Evolutionary conservation across 106 monocot genomes (phyloP), one percentile per base, ranked within the genome.

Genomic region (Alisma plantagoaquatica): DNA sequence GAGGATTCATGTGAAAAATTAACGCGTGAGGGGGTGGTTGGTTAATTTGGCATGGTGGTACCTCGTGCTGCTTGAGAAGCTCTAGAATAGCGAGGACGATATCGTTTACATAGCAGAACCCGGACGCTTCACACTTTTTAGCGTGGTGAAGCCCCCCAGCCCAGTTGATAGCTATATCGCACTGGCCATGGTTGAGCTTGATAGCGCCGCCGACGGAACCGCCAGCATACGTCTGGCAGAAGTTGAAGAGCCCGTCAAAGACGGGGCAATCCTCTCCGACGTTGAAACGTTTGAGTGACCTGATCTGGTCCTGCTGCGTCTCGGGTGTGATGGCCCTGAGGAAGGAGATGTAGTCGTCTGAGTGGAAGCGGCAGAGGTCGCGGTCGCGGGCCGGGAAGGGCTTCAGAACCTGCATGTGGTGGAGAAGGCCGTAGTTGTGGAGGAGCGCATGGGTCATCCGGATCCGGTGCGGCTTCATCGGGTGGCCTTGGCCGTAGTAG

Each of bases 101-200:
- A 19, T 66, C 66, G 16, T 66, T 66, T 10, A 66, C 66, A 56
- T 66, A 66, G 33, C 66, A 66, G 31, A 66, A 66, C 25, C 66
- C 66, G 15, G 66, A 66, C 7, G 66, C 66, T 56, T 66, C 66
- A 28, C 66, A 56, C 47, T 66, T 66, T 28, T 66, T 66, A 18
- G 66, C 56, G 23, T 66, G 66, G 19, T 66, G 66, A n/a, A 66
- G 47, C 2, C 66, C 66, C 2, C 56, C 66, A 26, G 66, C 44
- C 66, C 66, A 66, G 32, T 66, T 66, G 27, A 66, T 66, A 31
- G 66, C 66, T 8, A 66, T 66, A 18, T 66, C 66, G 43, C 66
- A 66, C 31, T 46, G 53, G 10, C 23, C 56, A 25, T 56, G 66
- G 31, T 66, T 66, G 20, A 66, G 44, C 56, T 66, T 66, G 23